Base-by-base conservation (phyloP, 169 alveolate species). In the Plasmodium relictum region DNA sequence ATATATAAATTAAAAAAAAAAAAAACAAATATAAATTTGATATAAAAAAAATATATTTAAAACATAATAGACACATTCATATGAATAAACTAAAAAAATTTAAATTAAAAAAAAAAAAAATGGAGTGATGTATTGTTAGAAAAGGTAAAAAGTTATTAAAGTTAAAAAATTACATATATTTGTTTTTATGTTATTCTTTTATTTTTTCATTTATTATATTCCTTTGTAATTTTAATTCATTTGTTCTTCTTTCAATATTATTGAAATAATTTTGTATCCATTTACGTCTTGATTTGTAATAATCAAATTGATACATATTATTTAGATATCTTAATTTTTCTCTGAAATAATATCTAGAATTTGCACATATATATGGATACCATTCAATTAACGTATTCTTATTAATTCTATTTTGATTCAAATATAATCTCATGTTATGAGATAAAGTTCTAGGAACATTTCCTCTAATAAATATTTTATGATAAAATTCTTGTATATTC, bases 401-500 rank as follows among this genome's bases (percentile, higher is more conserved):
- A 50, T 88, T 92, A 37, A 92, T 95, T 65, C 96, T 66, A 20
- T 91, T 80, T 65, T 94, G 94, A 63, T 89, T 83, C 39, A 92
- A 59, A 45, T 92, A 93, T 44, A 92, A 88, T 16, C 96, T 83
- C 94, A 94, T 63, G 73, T 92, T 94, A 24, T 93, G 94, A 3
- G 95, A 93, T 92, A 94, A 83, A 72, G 95, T 89, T 42, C 92
- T 87, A 0, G 96, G 96, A 9, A 94, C 96, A 73, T 92, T 91
- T 22, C 96, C 96, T 26, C 94, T 78, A 18, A 94, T 94, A 70
- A 90, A 94, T 37, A 92, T 87, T 66, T 94, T 94, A 74, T 94
- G 96, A 88, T 94, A 94, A 92, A 91, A 94, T 58, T 94, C 96
- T 91, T 93, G 83, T 93, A 94, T 88, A 22, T 94, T 94, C 96